Evolutionary conservation across 495 filamentous ascomycete genomes (phyloP).

Genomic region (Acidiella bohemica): DNA sequence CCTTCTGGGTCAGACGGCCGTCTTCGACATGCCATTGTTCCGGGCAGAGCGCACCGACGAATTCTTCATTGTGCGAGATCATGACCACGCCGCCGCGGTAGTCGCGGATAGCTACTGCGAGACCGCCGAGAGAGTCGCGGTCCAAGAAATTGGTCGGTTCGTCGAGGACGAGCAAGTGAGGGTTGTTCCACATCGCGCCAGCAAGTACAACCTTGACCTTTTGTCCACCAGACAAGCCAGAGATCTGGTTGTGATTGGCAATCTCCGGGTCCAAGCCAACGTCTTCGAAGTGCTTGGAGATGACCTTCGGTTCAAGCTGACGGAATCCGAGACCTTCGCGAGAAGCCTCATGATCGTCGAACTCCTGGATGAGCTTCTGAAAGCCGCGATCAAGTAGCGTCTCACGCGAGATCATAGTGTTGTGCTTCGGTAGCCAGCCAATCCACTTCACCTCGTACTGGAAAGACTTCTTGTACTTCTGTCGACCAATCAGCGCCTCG

Average conservation of each 20-base stretch:
- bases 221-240: constrained; percentile 92
- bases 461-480: constrained; percentile 98
- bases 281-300: constrained; percentile 96
- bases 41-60: constrained; percentile 82
- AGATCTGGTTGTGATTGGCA: constrained; percentile 96
- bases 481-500: constrained; percentile 82
- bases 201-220: constrained; percentile 99
- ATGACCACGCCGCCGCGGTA: constrained; percentile 97
- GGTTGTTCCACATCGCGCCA: constrained; percentile 78
- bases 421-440: constrained; percentile 76
- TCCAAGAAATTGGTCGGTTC: constrained; percentile 99
- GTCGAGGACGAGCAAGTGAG: constrained; percentile 91
- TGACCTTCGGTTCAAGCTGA: constrained; percentile 77
- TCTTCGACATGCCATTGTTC: constrained; percentile 92
- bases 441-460: constrained; percentile 98
- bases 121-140: constrained; percentile 86
- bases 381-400: constrained; percentile 76
- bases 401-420: constrained; percentile 84
- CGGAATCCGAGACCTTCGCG: constrained; percentile 95
- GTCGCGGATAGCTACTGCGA: constrained; percentile 91
- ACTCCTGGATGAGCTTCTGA: constrained; percentile 88
- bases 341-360: constrained; percentile 95
- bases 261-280: constrained; percentile 93
- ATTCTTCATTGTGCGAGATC: constrained; percentile 99
- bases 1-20: constrained; percentile 73